Evolutionary conservation across 2,329 filamentous ascomycete genomes (phyloP).

Genomic region (Venturia asperata): DNA sequence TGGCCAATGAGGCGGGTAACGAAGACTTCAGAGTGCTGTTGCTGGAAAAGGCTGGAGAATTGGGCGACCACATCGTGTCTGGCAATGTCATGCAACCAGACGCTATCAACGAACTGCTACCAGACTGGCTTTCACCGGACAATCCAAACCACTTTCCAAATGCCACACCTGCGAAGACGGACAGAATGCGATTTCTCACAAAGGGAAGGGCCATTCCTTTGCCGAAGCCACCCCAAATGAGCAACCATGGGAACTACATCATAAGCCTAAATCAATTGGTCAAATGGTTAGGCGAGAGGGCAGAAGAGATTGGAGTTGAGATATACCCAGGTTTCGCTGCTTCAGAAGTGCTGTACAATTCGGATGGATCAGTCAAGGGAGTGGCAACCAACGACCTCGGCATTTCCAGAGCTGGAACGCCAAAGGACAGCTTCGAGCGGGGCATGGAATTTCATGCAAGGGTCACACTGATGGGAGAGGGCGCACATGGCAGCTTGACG

Average conservation of each 20-base stretch:
- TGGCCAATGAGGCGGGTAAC: slow-evolving; percentile 89
- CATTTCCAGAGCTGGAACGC: slow-evolving; percentile 69
- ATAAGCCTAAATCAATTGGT: slow-evolving; percentile 90
- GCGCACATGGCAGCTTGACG: slow-evolving; percentile 88
- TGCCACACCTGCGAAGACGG: slow-evolving; percentile 72
- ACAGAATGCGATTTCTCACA: slow-evolving; percentile 92
- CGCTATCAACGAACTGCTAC: slow-evolving; percentile 81
- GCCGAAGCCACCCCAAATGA: slow-evolving; percentile 91
- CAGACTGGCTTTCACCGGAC: slow-evolving; percentile 84
- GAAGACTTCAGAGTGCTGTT: slow-evolving; percentile 91
- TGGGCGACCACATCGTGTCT: slow-evolving; percentile 91
- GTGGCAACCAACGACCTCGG: slow-evolving; percentile 96
- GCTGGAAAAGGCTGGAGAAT: slow-evolving; percentile 88
- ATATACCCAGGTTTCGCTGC: slow-evolving; percentile 95
- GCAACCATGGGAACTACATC: slow-evolving; percentile 97
- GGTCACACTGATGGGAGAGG: slow-evolving; percentile 86
- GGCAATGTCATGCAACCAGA: slow-evolving; percentile 91
- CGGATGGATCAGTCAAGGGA: slow-evolving; percentile 82
- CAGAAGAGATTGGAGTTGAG: slow-evolving; percentile 94
- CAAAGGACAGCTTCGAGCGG: slow-evolving; percentile 86
- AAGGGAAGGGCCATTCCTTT: slow-evolving; percentile 70
- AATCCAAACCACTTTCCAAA: slow-evolving; percentile 84
- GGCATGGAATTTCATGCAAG: slow-evolving; percentile 98
- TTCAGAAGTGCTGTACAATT: slow-evolving; percentile 79
- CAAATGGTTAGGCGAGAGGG: slow-evolving; percentile 91